A percentile compares a stretch with the other conserved stretches of the same genome.
phyloP scores from a whole-genome alignment of 1,139 yeast species.

The Protomyces macrosporus region DNA sequence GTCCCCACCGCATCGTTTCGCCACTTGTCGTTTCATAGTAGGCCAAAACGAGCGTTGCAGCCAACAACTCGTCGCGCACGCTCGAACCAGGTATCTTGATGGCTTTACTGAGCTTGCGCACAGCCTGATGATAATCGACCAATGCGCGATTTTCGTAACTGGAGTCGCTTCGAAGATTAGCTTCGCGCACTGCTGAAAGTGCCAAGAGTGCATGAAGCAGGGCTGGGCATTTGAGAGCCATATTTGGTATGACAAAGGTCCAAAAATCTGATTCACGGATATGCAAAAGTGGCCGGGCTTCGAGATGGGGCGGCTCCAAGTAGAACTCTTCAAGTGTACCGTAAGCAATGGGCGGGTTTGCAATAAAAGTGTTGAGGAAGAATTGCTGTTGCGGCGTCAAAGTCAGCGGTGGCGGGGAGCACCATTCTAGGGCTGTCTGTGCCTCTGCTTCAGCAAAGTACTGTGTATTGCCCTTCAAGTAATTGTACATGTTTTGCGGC shows the following conservation, averaged over 20 bases:
- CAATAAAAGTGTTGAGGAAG: not conserved
- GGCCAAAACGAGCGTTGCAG: constrained; percentile 29
- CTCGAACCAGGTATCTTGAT: constrained; percentile 1
- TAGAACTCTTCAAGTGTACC: not conserved
- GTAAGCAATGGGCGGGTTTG: not conserved
- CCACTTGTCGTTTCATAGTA: constrained; percentile 29
- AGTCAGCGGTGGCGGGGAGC: not conserved
- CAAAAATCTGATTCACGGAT: constrained; percentile 26
- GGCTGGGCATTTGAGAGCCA: constrained; percentile 28
- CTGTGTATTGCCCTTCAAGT: not conserved
- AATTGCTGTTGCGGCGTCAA: not conserved
- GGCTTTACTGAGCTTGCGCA: constrained; percentile 26
- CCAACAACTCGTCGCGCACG: constrained; percentile 26
- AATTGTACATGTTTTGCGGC: not conserved
- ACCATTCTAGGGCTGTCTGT: not conserved
- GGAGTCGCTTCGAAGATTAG: constrained; percentile 14
- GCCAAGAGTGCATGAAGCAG: constrained; percentile 30
- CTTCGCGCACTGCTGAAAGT: constrained; percentile 28
- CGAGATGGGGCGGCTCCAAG: not conserved
- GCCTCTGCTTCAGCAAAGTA: not conserved
- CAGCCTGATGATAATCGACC: constrained; percentile 29
- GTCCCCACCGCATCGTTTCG: constrained; percentile 30
- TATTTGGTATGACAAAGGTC: constrained; percentile 30
- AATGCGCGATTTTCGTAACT: constrained; percentile 26
- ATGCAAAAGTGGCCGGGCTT: not conserved